Evolutionary conservation across 2,329 filamentous ascomycete genomes (phyloP), one percentile per base, ranked within the genome.

Genomic region (Sarocladiaceae sp.): DNA sequence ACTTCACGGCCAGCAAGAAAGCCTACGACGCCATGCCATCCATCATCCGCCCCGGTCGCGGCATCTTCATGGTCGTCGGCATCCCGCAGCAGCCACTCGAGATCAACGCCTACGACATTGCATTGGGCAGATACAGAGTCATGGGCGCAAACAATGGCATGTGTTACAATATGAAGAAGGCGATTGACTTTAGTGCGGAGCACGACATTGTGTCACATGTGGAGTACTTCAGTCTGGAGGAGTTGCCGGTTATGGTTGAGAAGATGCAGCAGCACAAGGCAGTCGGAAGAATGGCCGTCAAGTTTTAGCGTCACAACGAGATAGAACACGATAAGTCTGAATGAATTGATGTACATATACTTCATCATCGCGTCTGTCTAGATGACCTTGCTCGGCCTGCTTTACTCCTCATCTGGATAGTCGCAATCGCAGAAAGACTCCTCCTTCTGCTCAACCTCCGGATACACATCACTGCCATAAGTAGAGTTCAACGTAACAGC

Each of bases 401-500:
- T n/a, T n/a, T n/a, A n/a, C n/a, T 33, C 29, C 15, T 33, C 29
- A 8, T 33, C 29, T 10, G 29, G 29, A 33, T 33, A 33, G 29
- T 33, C 29, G 29, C 29, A 33, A 15, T 33, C 29, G 15, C 29
- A 33, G 29, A 33, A 33, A 10, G 29, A 33, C 29, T 33, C 29
- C 29, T 33, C 29, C 29, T 8, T 33, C 29, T 33, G 29, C 29
- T 8, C 29, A 8, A 33, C 29, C 29, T 33, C 59, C 0, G 73
- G 69, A 61, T 86, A 86, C 23, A 55, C 53, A 61, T 86, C 82
- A 2, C 60, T 57, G 1, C 82, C 81, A 55, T 78, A 86, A 0
- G 83, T 86, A 1, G 70, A 64, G 58, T 87, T 87, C 47, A 87
- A 63, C 3, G 66, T 71, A 3, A 87, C 75, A 2, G 59, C 63